These are phyloP conservation scores for Pisolithus microcarpus DNA, from an alignment of 768 basidiomycete species.

Conservation along the genomic window DNA sequence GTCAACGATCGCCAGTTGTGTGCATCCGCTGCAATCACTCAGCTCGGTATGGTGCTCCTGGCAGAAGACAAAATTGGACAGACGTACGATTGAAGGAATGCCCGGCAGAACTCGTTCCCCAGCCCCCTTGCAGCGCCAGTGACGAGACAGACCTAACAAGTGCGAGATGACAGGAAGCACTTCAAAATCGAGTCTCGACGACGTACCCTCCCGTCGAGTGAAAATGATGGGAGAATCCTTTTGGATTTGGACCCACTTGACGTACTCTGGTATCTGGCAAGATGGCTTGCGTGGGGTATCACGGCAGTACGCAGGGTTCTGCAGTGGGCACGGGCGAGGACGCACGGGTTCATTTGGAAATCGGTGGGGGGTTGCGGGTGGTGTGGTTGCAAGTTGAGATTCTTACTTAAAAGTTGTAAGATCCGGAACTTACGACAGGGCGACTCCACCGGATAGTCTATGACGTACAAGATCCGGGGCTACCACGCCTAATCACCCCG, in stretches of 20 bases:
- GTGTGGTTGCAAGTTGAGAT: too few relatives aligned
- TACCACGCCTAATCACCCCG: too few relatives aligned
- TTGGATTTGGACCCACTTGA: constrained; percentile 19
- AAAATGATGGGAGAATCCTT: constrained; percentile 66
- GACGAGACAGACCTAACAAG: constrained; percentile 71
- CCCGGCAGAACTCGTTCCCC: constrained; percentile 85
- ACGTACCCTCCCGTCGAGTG: constrained; percentile 67
- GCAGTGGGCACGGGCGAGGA: constrained; percentile 21
- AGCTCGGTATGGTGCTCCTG: constrained; percentile 3
- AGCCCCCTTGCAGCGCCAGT: constrained; percentile 92
- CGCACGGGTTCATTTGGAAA: constrained; percentile 22
- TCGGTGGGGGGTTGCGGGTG: not conserved
- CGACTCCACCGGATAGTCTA: too few relatives aligned
- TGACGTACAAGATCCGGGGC: too few relatives aligned
- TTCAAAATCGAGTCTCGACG: not conserved
- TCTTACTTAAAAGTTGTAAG: too few relatives aligned
- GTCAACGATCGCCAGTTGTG: constrained; percentile 74
- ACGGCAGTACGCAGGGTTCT: constrained; percentile 8
- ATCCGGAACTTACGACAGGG: too few relatives aligned
- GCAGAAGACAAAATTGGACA: not conserved
- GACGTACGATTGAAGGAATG: constrained; percentile 74
- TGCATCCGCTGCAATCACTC: constrained; percentile 57
- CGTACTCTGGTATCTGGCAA: constrained; percentile 23
- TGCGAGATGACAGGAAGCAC: not conserved
- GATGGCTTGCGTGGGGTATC: constrained; percentile 5